phyloP scores from a whole-genome alignment of 768 basidiomycete species.

The Rhodotorula graminis region DNA sequence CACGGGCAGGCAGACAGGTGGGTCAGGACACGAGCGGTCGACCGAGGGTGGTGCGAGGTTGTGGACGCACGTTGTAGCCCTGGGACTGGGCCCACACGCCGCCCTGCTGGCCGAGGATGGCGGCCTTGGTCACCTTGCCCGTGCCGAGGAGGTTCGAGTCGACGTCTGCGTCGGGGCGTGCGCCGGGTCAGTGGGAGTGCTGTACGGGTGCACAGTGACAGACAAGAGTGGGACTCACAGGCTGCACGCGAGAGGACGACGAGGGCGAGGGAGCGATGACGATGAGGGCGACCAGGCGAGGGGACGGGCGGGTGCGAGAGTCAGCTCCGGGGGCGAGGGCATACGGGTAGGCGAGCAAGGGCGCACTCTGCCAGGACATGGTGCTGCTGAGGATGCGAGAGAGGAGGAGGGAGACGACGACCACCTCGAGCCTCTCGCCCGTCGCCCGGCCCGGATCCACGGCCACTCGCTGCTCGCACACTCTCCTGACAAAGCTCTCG shows the following conservation, averaged over 20 bases:
- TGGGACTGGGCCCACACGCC: slow-evolving; percentile 69
- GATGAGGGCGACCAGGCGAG: slow-evolving; percentile 2
- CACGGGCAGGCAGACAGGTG: no score
- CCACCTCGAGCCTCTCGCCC: neutral
- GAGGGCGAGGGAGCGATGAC: neutral
- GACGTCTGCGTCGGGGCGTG: slow-evolving; percentile 48
- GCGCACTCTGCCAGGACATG: slow-evolving; percentile 70
- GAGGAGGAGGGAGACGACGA: neutral
- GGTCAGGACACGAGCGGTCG: no score
- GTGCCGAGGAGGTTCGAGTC: slow-evolving; percentile 64
- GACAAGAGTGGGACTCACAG: neutral
- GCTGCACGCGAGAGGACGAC: neutral
- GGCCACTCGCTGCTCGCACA: no score
- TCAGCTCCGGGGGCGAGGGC: neutral
- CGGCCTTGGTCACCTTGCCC: slow-evolving; percentile 68
- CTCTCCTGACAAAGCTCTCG: no score
- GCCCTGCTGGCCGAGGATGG: slow-evolving; percentile 67
- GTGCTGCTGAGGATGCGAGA: neutral
- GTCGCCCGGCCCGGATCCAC: no score
- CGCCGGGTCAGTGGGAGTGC: no score
- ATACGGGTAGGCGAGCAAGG: neutral
- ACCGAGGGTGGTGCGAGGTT: no score
- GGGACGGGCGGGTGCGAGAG: neutral
- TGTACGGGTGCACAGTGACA: neutral
- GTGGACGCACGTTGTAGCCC: slow-evolving; percentile 61